Base-by-base conservation (phyloP, 2,329 filamentous ascomycete genomes). In the Aspergillus thermomutatus region DNA sequence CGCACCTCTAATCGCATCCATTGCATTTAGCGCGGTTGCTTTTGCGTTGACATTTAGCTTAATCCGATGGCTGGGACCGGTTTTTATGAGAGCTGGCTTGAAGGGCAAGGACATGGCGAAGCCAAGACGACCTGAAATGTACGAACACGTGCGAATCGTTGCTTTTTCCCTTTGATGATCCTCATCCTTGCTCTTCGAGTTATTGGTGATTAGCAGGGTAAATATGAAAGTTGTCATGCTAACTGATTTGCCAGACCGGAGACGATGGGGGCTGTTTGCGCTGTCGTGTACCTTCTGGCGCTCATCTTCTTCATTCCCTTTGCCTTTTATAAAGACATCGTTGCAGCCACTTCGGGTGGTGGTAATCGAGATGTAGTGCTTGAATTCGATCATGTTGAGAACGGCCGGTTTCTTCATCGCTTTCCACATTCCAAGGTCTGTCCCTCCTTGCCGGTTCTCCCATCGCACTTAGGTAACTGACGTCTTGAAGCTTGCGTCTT, bases 301-400 rank as follows among this genome's bases (percentile, higher is more conserved):
- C 83, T 97, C 64, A 95, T 97, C 64, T 79, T 91, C 60, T 99
- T 99, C 73, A 92, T 97, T 57, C 94, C 94, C 0, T 96, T 97
- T 75, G 90, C 92, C 1, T 97, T 99, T 75, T 97, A 97, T 80
- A 96, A 97, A 77, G 93, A 97, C 72, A 95, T 99, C 64, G 92
- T 97, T 26, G 90, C 91, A 17, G 92, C 92, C 41, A 97, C 94
- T 21, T 96, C 91, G 63, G 94, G 92, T 61, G 92, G 92, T 61
- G 92, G 92, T 50, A 97, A 97, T 75, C 83, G 90, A 62, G 93
- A 97, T 77, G 86, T 94, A 5, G 89, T 95, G 11, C 76, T 91
- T 66, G 85, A 90, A 70, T 78, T 86, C 47, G 83, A 88, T 62
- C 81, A 90, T 61, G 85, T 92, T 58, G 87, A 95, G 73, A 87